phyloP scores from a whole-genome alignment of 2,329 filamentous ascomycete species.

The Alternaria viburni region DNA sequence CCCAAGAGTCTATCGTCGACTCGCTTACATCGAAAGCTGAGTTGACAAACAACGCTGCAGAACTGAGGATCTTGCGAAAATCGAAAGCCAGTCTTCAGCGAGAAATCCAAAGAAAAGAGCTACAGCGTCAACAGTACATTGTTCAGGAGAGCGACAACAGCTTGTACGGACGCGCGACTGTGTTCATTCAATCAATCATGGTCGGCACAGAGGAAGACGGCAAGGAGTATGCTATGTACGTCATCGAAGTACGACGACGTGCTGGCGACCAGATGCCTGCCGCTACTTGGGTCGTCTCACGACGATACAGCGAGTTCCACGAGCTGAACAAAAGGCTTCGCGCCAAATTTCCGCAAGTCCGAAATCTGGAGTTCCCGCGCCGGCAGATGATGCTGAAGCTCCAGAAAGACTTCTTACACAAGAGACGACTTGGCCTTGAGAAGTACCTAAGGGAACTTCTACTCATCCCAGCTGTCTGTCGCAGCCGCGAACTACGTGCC shows the following conservation, averaged over 20 bases:
- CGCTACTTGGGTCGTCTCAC: constrained; percentile 91
- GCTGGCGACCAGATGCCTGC: constrained; percentile 96
- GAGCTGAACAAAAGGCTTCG: constrained; percentile 91
- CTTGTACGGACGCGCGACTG: constrained; percentile 86
- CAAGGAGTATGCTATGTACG: constrained; percentile 90
- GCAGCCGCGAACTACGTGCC: constrained; percentile 86
- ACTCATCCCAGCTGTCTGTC: constrained; percentile 88
- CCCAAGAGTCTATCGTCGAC: constrained; percentile 90
- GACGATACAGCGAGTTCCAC: constrained; percentile 95
- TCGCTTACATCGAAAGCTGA: constrained; percentile 93
- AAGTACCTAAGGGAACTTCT: constrained; percentile 81
- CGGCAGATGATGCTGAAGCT: constrained; percentile 95
- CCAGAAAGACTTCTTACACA: constrained; percentile 93
- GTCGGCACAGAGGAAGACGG: constrained; percentile 91
- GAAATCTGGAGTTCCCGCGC: constrained; percentile 88
- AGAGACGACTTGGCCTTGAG: constrained; percentile 82
- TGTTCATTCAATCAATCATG: constrained; percentile 91
- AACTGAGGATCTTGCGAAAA: constrained; percentile 89
- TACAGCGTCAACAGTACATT: constrained; percentile 95
- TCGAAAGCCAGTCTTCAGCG: constrained; percentile 91
- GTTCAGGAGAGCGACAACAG: constrained; percentile 98
- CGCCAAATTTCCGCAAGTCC: constrained; percentile 82
- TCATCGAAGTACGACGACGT: constrained; percentile 87
- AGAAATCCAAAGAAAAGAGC: constrained; percentile 90
- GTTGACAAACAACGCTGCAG: constrained; percentile 93